Conservation (phyloP, 208 protist genomes). For the Vickermania spadyakhi region DNA sequence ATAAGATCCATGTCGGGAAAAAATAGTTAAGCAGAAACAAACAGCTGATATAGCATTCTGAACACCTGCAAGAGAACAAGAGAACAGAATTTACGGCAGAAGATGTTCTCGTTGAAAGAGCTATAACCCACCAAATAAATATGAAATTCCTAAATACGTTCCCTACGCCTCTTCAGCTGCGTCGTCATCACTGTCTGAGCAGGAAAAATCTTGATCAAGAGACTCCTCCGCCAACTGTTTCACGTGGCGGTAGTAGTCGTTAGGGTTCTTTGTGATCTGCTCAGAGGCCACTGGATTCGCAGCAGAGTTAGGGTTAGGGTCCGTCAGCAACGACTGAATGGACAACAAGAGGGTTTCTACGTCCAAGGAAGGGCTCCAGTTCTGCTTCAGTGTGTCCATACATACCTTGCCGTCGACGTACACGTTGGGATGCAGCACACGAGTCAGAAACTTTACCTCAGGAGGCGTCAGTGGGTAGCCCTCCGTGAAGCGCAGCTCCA, state of each 20-base stretch:
- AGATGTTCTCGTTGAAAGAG: too few species aligned
- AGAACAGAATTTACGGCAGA: too few species aligned
- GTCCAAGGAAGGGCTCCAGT: conserved; percentile 98
- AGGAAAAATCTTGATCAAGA: conserved; percentile 59
- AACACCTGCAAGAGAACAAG: too few species aligned
- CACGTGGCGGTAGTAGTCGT: conserved; percentile 91
- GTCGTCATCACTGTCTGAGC: conserved; percentile 42
- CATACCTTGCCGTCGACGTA: conserved; percentile 98
- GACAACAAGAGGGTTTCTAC: conserved; percentile 98
- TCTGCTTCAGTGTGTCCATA: conserved; percentile 99
- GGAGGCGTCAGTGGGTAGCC: conserved; percentile 94
- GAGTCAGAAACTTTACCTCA: conserved; percentile 95
- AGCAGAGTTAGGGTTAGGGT: conserved; percentile 99
- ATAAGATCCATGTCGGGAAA: conserved; percentile 1
- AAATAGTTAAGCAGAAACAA: too few species aligned
- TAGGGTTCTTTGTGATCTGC: conserved; percentile 93
- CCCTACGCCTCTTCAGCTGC: too few species aligned
- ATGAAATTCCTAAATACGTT: too few species aligned
- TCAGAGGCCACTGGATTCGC: conserved; percentile 98
- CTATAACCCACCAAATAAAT: too few species aligned
- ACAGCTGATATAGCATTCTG: too few species aligned
- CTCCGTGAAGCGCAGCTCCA: conserved; percentile 64
- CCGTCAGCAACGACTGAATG: conserved; percentile 98
- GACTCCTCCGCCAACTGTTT: conserved; percentile 52
- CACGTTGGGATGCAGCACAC: conserved; percentile 99